Evolutionary conservation across 2,329 filamentous ascomycete species (phyloP), one percentile per base, ranked within the genome.

Genomic region (Alternaria hordeiaustralica): DNA sequence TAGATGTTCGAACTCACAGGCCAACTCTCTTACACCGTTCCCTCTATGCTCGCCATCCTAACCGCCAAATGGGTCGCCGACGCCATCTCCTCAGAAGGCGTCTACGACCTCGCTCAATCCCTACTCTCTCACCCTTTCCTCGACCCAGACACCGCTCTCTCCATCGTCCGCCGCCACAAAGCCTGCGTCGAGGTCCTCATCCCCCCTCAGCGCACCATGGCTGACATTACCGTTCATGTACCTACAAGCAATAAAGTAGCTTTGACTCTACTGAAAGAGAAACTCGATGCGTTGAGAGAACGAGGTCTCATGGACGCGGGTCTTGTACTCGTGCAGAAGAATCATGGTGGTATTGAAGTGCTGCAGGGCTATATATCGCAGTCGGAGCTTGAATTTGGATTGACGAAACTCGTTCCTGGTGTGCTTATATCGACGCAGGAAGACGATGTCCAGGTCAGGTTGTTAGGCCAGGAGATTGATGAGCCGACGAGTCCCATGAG

Each of bases 11-110:
- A 79, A 72, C 80, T 89, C 8, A 88, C 87, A 0, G 87, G 87
- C 43, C 86, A 88, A 68, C 81, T 88, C 8, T 83, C 86, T 63
- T 88, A 87, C 72, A 83, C 86, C 10, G 79, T 87, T 1, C 86
- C 87, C 11, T 84, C 87, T 65, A 88, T 88, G 86, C 82, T 87
- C 21, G 86, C 87, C 7, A 88, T 89, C 60, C 79, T 89, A 6
- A 82, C 87, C 0, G 85, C 86, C 0, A 88, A 88, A 75, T 89
- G 86, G 86, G 82, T 85, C 6, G 86, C 87, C 1, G 87, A 89
- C 71, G 79, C 81, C 4, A 80, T 89, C 18, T 84, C 83, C 50
- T 75, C 76, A 23, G 84, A 88, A 65, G 79, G 85, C 21, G 85
- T 89, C 1, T 89, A 89, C 68, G 87, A 89, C 68, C 80, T 89